Base-by-base conservation (phyloP, 78 protist species). In the Dictyostelium citrinum region DNA sequence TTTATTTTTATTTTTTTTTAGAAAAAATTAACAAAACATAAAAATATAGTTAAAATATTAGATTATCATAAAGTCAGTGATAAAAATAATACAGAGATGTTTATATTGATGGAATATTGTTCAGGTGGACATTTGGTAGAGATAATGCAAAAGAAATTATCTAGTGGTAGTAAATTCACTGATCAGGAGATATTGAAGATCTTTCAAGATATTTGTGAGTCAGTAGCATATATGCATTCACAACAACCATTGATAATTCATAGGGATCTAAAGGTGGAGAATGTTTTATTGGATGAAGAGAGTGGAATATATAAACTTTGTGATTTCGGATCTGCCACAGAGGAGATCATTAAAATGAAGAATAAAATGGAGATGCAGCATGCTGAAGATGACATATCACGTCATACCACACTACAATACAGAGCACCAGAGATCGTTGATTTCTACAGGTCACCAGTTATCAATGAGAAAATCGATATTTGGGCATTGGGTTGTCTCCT, bases 371-470 rank as follows among this genome's bases (percentile, higher is more conserved):
- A 95, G 12, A 81, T 84, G 82, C 77, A 80, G 20, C 27, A 5
- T 16, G 97, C 90, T 1, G 96, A 96, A 55, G 97, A 83, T 45
- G 92, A 91, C 29, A 83, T 96, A 16, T 16, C 82, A 31, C n/a
- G 61, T 16, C 75, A 91, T 17, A 97, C 98, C 24, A 97, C 98
- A 16, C 14, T 72, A 39, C 88, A 86, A 64, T 97, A 95, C 33
- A 81, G 98, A 17, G 81, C 98, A 9, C 98, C 98, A 7, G 98
- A 97, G 55, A 95, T 95, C 94, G 71, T 95, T 3, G 98, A 97
- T 79, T 83, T 97, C 75, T 97, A 91, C 90, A 43, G 98, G 1
- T 64, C 64, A 5, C 67, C 86, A 14, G 74, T 64, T 0, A 95
- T 97, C 83, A 78, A 86, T 64, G 90, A 84, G 46, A 95, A 97